Conservation (phyloP, 2,329 filamentous ascomycete genomes). For the Alternaria atra region DNA sequence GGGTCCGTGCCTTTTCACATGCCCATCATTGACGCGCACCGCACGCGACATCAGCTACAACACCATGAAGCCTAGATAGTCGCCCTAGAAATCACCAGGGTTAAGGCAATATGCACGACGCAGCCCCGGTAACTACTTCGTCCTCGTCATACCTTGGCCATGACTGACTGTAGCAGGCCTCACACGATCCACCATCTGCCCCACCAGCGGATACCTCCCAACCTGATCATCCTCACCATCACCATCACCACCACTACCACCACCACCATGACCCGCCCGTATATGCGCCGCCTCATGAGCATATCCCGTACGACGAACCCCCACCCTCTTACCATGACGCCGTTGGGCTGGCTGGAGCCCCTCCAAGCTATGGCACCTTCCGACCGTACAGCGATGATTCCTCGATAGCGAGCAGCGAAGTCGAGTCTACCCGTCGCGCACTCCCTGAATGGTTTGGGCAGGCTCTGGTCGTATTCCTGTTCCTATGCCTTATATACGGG, state of each 20-base stretch:
- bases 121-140: constrained; percentile 8
- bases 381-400: constrained; percentile 41
- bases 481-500: constrained; percentile 41
- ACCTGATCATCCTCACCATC: neutral
- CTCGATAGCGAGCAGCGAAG: constrained; percentile 42
- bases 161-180: constrained; percentile 7
- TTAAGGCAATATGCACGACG: constrained; percentile 20
- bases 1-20: constrained; percentile 28
- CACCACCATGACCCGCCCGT: constrained; percentile 21
- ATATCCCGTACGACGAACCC: constrained; percentile 32
- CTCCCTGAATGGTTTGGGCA: constrained; percentile 45
- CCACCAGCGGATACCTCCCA: constrained; percentile 11
- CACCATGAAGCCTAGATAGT: constrained; percentile 13
- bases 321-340: constrained; percentile 49
- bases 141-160: neutral
- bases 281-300: neutral
- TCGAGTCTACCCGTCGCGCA: constrained; percentile 31
- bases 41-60: constrained; percentile 18
- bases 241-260: neutral
- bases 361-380: constrained; percentile 45
- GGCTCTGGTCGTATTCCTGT: constrained; percentile 34
- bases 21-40: constrained; percentile 22
- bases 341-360: constrained; percentile 31
- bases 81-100: neutral
- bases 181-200: constrained; percentile 18